Conservation (phyloP, 129 eudicot species). For the Artemisia annua region DNA sequence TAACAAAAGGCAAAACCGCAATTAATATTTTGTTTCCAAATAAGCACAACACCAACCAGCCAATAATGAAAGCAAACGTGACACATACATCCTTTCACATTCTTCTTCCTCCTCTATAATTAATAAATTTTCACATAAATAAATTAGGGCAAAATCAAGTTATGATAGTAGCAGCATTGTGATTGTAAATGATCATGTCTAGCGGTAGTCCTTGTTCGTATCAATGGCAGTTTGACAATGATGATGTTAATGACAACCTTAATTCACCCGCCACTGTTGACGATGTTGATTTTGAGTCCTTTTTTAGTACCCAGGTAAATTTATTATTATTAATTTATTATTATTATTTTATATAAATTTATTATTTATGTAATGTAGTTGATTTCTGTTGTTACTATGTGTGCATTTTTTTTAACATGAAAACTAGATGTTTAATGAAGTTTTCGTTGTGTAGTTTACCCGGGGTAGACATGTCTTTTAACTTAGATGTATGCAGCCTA, state of each 20-base stretch:
- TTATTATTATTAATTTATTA: too few species aligned
- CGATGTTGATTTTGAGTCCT: conserved; percentile 17
- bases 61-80: too few species aligned
- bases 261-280: conserved; percentile 10
- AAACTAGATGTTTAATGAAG: neutral
- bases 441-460: too few species aligned
- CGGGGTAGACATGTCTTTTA: too few species aligned
- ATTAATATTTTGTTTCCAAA: too few species aligned
- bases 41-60: too few species aligned
- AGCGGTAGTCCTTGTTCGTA: conserved; percentile 5
- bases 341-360: too few species aligned
- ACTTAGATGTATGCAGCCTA: too few species aligned
- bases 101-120: too few species aligned
- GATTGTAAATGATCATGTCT: conserved; percentile 31
- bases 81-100: too few species aligned
- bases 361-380: conserved; percentile 6
- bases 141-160: conserved; percentile 33
- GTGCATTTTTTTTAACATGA: neutral
- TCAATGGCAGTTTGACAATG: conserved; percentile 22
- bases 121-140: neutral
- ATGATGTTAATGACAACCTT: conserved; percentile 16
- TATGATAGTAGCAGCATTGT: neutral
- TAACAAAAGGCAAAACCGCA: too few species aligned
- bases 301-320: conserved; percentile 9
- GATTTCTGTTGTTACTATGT: neutral